A percentile compares a stretch with the other conserved stretches of the same genome.
Conservation (phyloP, 148 eudicot species). For the Pouteria glomerata region DNA sequence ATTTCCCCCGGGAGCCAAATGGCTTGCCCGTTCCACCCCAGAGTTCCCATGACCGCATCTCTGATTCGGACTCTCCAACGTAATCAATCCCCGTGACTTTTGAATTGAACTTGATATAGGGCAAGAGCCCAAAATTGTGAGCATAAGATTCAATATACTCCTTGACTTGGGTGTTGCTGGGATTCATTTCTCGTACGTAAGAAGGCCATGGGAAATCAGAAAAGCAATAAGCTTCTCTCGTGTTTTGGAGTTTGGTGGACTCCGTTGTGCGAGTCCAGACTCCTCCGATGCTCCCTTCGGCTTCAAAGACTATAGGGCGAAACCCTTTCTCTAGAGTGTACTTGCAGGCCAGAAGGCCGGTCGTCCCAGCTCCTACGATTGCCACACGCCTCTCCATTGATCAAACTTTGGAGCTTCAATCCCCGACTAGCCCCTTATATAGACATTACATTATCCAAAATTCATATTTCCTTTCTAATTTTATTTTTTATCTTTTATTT, state of each 20-base stretch:
- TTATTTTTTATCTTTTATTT: too few species aligned
- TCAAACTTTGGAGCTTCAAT: not conserved
- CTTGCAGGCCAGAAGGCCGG: constrained; percentile 39
- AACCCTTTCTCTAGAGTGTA: constrained; percentile 24
- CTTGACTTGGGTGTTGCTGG: constrained; percentile 18
- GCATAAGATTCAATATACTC: constrained; percentile 30
- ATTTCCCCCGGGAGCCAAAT: constrained; percentile 22
- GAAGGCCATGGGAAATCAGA: constrained; percentile 38
- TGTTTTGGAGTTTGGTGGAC: constrained; percentile 36
- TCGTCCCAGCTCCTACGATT: constrained; percentile 35
- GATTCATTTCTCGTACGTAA: constrained; percentile 18
- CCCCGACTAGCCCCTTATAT: too few species aligned
- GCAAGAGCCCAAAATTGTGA: constrained; percentile 14
- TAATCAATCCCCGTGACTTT: constrained; percentile 19
- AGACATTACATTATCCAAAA: too few species aligned
- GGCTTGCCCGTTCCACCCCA: constrained; percentile 32
- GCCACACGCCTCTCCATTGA: constrained; percentile 17
- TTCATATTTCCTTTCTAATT: too few species aligned
- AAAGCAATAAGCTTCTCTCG: constrained; percentile 19
- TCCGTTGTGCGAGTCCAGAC: constrained; percentile 30
- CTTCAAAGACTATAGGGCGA: constrained; percentile 28
- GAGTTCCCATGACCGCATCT: constrained; percentile 7
- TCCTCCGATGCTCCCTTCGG: constrained; percentile 25
- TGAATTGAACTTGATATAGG: constrained; percentile 20
- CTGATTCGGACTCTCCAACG: constrained; percentile 10